A percentile compares a stretch with the other conserved stretches of the same genome.
Evolutionary conservation across 371 early-diverging fungal genomes (phyloP).

Genomic region (Apophysomyces elegans): DNA sequence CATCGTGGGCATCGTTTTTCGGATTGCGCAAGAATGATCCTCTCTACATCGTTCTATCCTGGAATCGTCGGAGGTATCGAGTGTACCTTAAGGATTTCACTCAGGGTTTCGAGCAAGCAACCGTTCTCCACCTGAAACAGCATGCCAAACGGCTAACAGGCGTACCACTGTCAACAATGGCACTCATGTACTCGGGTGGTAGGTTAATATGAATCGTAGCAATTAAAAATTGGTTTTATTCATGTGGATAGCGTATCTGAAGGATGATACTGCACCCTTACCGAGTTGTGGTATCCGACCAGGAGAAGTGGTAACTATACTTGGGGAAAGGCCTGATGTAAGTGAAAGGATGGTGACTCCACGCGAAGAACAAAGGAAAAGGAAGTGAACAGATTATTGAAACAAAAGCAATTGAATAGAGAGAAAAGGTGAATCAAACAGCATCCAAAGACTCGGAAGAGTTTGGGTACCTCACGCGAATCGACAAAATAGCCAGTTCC

Average conservation of each 20-base stretch:
- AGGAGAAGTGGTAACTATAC: not conserved
- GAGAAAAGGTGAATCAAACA: not conserved
- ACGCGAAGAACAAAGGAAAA: not conserved
- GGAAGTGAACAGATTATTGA: not conserved
- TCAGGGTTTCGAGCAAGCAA: slow-evolving; percentile 7
- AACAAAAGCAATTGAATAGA: not conserved
- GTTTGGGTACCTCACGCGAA: slow-evolving; percentile 6
- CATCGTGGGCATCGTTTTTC: slow-evolving; percentile 9
- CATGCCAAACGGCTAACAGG: slow-evolving; percentile 9
- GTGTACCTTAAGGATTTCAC: slow-evolving; percentile 13
- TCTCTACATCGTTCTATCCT: not conserved
- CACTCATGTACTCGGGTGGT: slow-evolving; percentile 13
- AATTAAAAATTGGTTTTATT: not conserved
- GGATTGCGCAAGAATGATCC: slow-evolving; percentile 4
- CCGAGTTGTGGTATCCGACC: slow-evolving; percentile 15
- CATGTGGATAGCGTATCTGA: slow-evolving; percentile 14
- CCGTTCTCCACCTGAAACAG: slow-evolving; percentile 11
- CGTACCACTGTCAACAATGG: slow-evolving; percentile 15
- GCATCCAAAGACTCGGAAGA: slow-evolving; percentile 17
- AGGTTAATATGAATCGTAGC: not conserved
- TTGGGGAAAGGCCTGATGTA: slow-evolving; percentile 12
- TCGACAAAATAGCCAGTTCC: not conserved
- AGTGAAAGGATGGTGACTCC: not conserved
- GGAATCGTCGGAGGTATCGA: not conserved
- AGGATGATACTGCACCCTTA: slow-evolving; percentile 16